These are phyloP conservation scores for Cutaneotrichosporon cyanovorans DNA, from an alignment of 1,284 basidiomycete species.

Conservation along the genomic window DNA sequence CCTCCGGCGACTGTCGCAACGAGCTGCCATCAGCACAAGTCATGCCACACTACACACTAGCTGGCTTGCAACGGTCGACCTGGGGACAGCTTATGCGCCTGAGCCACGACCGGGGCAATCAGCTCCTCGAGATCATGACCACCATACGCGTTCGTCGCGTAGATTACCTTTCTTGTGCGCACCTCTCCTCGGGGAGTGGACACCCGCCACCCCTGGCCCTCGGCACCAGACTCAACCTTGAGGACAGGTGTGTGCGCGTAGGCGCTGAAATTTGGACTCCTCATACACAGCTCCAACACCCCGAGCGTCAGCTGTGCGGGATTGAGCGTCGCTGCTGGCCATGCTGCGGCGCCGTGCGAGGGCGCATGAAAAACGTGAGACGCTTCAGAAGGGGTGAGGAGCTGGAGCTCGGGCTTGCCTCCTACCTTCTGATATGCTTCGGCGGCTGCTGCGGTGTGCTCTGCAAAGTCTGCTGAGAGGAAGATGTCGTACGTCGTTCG, in stretches of 20 bases:
- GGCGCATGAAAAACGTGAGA: not conserved
- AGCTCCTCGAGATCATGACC: slow-evolving; percentile 22
- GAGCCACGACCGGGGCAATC: slow-evolving; percentile 27
- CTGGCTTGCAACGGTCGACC: slow-evolving; percentile 24
- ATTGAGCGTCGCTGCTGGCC: slow-evolving; percentile 34
- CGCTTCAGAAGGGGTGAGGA: slow-evolving; percentile 9
- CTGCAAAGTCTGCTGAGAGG: slow-evolving; percentile 28
- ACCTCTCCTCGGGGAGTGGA: slow-evolving; percentile 27
- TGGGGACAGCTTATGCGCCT: slow-evolving; percentile 31
- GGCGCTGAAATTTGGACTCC: slow-evolving; percentile 16
- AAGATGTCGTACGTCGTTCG: slow-evolving; percentile 31
- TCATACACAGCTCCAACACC: slow-evolving; percentile 20
- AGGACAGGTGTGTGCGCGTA: slow-evolving; percentile 11
- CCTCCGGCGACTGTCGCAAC: slow-evolving; percentile 23
- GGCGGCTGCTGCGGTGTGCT: slow-evolving; percentile 19
- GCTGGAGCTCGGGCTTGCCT: slow-evolving; percentile 8
- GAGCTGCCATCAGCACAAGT: slow-evolving; percentile 9
- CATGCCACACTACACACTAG: slow-evolving; percentile 6
- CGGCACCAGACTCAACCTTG: not conserved
- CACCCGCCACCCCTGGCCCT: slow-evolving; percentile 18
- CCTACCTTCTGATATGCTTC: slow-evolving; percentile 13
- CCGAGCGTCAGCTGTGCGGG: slow-evolving; percentile 33
- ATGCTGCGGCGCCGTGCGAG: slow-evolving; percentile 15
- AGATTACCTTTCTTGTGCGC: slow-evolving; percentile 20
- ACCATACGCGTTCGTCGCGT: slow-evolving; percentile 31